Percentiles rank a stretch among this genome's conserved stretches.
Conservation (phyloP, 345 rosid species). For the Gossypium turneri region DNA sequence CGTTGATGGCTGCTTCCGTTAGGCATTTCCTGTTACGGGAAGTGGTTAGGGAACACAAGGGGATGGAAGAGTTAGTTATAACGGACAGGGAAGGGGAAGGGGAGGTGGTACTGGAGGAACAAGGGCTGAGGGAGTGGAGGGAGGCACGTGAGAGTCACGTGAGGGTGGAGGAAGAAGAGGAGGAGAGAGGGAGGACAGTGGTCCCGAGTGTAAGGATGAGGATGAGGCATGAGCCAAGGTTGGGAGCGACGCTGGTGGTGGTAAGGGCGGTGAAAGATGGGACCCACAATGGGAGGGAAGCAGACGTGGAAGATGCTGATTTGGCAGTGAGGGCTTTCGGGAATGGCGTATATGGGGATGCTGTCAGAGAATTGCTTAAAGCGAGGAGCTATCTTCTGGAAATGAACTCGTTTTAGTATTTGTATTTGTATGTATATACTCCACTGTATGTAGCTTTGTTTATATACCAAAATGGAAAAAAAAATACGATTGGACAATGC, state of each 20-base stretch:
- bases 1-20: conserved; percentile 22
- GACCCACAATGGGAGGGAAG: not conserved
- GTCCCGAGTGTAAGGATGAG: conserved; percentile 45
- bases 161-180: conserved; percentile 11
- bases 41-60: conserved; percentile 2
- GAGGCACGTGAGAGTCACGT: not conserved
- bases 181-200: conserved; percentile 24
- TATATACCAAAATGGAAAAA: not conserved
- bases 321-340: conserved; percentile 43
- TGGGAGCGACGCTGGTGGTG: conserved; percentile 43
- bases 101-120: conserved; percentile 37
- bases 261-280: conserved; percentile 29
- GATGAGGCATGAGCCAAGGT: conserved; percentile 39
- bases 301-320: conserved; percentile 37
- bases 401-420: conserved; percentile 41
- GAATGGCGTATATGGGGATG: conserved; percentile 29
- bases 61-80: not conserved
- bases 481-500: not conserved
- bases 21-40: conserved; percentile 8
- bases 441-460: not conserved
- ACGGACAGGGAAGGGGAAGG: conserved; percentile 16
- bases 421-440: not conserved
- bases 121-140: conserved; percentile 40
- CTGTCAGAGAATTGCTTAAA: conserved; percentile 31
- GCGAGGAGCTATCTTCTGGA: conserved; percentile 35